Evolutionary conservation across 306 rosid species (phyloP).

Genomic region (Prunus padus): DNA sequence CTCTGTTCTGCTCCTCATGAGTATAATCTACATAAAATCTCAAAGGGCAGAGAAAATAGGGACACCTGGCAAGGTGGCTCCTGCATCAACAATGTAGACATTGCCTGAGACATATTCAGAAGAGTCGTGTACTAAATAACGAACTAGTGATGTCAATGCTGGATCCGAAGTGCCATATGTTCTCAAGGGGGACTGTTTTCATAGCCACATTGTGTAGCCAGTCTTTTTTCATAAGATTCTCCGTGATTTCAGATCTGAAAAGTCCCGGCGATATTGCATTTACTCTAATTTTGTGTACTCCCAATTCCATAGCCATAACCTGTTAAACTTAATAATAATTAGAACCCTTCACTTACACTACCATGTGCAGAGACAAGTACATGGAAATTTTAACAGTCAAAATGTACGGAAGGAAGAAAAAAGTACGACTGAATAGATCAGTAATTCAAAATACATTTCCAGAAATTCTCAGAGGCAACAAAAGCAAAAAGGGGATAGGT

Average conservation of each 20-base stretch:
- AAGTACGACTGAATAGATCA: not conserved
- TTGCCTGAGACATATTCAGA: slow-evolving; percentile 72
- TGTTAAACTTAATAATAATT: slow-evolving; percentile 21
- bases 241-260: slow-evolving; percentile 78
- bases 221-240: slow-evolving; percentile 54
- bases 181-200: slow-evolving; percentile 63
- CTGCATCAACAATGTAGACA: slow-evolving; percentile 60
- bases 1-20: not conserved
- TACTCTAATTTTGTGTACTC: slow-evolving; percentile 68
- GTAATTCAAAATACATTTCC: not conserved
- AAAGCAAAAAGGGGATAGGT: not conserved
- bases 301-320: slow-evolving; percentile 86
- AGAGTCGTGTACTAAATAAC: slow-evolving; percentile 74
- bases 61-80: slow-evolving; percentile 62
- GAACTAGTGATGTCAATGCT: slow-evolving; percentile 66
- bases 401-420: not conserved
- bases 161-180: slow-evolving; percentile 58
- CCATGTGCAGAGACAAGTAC: not conserved
- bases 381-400: not conserved
- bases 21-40: not conserved
- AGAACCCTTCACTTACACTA: not conserved
- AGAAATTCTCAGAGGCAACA: not conserved
- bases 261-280: slow-evolving; percentile 76
- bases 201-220: slow-evolving; percentile 61
- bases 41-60: slow-evolving; percentile 79